Evolutionary conservation across 169 alveolate genomes (phyloP).

Genomic region (Plasmodium sp.): DNA sequence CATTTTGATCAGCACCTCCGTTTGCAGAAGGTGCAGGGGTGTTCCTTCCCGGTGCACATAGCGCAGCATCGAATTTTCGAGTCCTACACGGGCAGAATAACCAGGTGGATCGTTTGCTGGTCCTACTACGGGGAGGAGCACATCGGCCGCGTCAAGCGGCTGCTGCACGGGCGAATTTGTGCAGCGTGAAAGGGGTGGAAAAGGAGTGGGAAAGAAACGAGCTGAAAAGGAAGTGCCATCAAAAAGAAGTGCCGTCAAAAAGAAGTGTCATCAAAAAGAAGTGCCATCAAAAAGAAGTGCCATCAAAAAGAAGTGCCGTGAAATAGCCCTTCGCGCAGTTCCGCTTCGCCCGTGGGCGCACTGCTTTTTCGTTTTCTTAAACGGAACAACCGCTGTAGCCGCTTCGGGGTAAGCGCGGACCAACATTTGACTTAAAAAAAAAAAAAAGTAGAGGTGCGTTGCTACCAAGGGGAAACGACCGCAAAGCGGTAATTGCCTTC

Average conservation of each 20-base stretch:
- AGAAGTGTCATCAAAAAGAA: no score
- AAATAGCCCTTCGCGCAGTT: background rate
- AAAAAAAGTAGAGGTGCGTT: background rate
- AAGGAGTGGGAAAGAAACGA: no score
- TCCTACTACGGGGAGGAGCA: conserved; percentile 81
- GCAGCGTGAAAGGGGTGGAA: background rate
- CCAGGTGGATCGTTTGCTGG: conserved; percentile 86
- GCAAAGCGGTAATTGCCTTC: background rate
- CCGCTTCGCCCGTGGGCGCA: background rate
- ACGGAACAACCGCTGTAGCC: background rate
- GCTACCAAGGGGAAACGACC: background rate
- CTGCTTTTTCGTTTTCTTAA: background rate
- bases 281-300: background rate
- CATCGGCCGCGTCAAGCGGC: conserved; percentile 30
- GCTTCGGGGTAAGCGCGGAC: background rate
- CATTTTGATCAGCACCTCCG: conserved; percentile 5
- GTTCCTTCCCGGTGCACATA: conserved; percentile 63
- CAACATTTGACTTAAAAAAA: background rate
- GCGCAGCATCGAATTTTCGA: conserved; percentile 82
- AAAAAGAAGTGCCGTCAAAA: no score
- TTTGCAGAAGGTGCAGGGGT: conserved; percentile 9
- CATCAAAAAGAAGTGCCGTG: background rate
- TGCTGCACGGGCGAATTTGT: conserved; percentile 6
- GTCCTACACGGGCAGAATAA: conserved; percentile 77
- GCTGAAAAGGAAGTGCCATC: no score